Base-by-base conservation (phyloP, 192 early-diverging fungal species). In the Coemansia sp. region DNA sequence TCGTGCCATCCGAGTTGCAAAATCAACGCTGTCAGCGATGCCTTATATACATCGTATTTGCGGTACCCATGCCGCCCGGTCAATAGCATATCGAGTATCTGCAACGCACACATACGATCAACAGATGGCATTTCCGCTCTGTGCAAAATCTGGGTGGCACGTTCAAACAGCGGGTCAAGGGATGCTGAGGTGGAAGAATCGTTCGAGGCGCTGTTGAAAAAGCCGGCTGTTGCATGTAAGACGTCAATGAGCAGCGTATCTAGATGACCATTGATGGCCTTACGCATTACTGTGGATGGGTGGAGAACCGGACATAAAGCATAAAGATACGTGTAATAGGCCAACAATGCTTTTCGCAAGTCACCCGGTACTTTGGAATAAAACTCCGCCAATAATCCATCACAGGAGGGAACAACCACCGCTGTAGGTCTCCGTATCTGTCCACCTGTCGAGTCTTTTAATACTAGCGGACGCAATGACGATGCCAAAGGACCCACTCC, bases 321-420 rank as follows among this genome's bases (percentile, higher is more conserved):
- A 67, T 77, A 77, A 18, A 77, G 64, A n/a, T 64, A 72, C 31
- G 67, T 51, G 52, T 64, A 77, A 33, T 77, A 77, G 1, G 63
- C 63, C 3, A 72, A 17, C 3, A 77, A 51, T 1, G 75, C 56
- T 8, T 68, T 59, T 29, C 75, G 75, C 57, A 74, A 49, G 45
- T 59, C 72, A 2, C n/a, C 29, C 36, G 61, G 31, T 14, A 67
- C 57, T 18, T 64, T 18, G 4, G 60, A 50, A 30, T 49, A 22
- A 17, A 74, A 74, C 52, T 63, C 60, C 17, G 52, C 56, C 8
- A 74, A 5, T 22, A 74, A 34, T 6, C 64, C 31, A 56, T 62
- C 66, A 2, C 25, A 17, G 4, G 11, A 1, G 2, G 72, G 72
- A 5, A 62, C 54, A 7, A 32, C 33, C 28, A 74, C n/a, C 28